These are phyloP conservation scores for Xylariaceae sp. DNA, from an alignment of 2,329 filamentous ascomycete species.

Conservation along the genomic window DNA sequence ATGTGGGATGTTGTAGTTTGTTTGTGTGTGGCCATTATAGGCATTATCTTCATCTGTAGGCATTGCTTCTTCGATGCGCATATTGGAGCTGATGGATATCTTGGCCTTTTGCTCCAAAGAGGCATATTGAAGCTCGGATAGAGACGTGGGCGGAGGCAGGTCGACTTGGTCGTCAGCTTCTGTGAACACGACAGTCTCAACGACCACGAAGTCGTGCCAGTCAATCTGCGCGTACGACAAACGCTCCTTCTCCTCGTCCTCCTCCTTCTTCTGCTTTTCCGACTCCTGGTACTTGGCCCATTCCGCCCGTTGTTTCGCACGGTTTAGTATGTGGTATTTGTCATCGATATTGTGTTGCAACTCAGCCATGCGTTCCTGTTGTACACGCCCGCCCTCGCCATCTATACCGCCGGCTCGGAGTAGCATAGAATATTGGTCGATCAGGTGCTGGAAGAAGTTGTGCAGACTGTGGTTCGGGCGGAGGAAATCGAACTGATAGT, in stretches of 20 bases:
- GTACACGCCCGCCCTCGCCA: conserved; percentile 60
- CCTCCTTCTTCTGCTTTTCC: conserved; percentile 84
- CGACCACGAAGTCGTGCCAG: conserved; percentile 95
- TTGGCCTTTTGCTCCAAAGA: conserved; percentile 93
- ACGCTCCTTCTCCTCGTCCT: conserved; percentile 77
- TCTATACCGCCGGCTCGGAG: conserved; percentile 63
- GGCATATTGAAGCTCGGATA: conserved; percentile 88
- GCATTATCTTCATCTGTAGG: conserved; percentile 68
- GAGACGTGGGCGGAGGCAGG: conserved; percentile 80
- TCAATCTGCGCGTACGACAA: conserved; percentile 78
- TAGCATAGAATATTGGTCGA: conserved; percentile 88
- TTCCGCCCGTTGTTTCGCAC: conserved; percentile 79
- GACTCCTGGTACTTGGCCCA: conserved; percentile 79
- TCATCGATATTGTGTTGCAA: conserved; percentile 71
- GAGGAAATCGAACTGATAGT: conserved; percentile 94
- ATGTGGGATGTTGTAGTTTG: conserved; percentile 37
- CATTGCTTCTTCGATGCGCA: conserved; percentile 92
- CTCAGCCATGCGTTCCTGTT: conserved; percentile 66
- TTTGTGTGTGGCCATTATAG: conserved; percentile 44
- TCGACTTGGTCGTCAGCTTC: conserved; percentile 82
- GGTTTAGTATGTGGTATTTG: conserved; percentile 71
- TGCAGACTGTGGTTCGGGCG: conserved; percentile 93
- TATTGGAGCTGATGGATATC: conserved; percentile 73
- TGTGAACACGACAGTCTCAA: conserved; percentile 89
- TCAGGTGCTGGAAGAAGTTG: conserved; percentile 86